Evolutionary conservation across 163 green algal genomes (phyloP).

Genomic region (Prototheca wickerhamii): DNA sequence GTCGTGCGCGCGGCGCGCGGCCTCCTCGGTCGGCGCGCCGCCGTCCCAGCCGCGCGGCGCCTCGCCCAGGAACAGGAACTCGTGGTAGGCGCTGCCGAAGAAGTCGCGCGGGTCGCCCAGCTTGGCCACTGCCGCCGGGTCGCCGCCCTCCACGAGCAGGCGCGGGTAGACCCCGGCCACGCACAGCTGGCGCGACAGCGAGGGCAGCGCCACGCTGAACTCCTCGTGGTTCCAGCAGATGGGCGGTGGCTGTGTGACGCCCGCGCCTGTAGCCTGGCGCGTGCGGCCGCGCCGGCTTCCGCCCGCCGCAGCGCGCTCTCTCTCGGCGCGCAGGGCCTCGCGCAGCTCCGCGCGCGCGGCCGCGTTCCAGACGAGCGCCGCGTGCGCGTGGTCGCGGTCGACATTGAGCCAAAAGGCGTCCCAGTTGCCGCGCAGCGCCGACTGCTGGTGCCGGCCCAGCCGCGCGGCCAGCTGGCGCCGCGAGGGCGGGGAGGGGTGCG

Average conservation of each 20-base stretch:
- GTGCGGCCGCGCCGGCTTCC: constrained; percentile 5
- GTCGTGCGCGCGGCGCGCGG: constrained; percentile 24
- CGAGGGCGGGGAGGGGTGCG: neutral
- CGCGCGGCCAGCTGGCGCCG: neutral
- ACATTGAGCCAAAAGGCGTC: constrained; percentile 59
- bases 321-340: constrained; percentile 71
- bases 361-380: constrained; percentile 87
- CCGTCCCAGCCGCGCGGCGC: neutral
- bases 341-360: constrained; percentile 64
- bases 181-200: constrained; percentile 57
- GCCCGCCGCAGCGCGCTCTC: too few relatives aligned
- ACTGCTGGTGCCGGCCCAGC: neutral
- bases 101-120: constrained; percentile 60
- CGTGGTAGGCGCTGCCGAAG: constrained; percentile 59
- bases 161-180: constrained; percentile 70
- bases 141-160: constrained; percentile 63
- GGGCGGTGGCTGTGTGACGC: neutral
- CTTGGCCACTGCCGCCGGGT: constrained; percentile 57
- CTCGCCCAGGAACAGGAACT: constrained; percentile 48
- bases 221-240: constrained; percentile 66
- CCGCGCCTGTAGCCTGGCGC: constrained; percentile 1
- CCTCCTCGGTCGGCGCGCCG: neutral
- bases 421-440: constrained; percentile 67
- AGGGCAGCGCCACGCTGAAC: constrained; percentile 77
- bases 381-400: constrained; percentile 59